Percentiles rank a stretch among this genome's conserved stretches.
Evolutionary conservation across 495 filamentous ascomycete genomes (phyloP).

Genomic region (Wilcoxina mikolae): DNA sequence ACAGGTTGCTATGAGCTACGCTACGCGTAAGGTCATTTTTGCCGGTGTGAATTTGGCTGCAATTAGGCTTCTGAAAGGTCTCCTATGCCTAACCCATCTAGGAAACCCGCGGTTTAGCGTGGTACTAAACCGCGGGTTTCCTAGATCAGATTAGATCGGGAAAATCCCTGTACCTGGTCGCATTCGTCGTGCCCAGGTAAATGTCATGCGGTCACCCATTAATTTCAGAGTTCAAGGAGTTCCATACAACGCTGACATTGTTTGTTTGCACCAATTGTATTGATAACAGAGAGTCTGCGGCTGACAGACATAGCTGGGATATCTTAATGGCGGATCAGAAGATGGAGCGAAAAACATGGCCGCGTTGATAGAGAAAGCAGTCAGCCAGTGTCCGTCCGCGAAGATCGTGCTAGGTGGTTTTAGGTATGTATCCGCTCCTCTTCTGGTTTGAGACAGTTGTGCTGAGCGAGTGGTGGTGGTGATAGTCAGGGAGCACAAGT

Average conservation of each 20-base stretch:
- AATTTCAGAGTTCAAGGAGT: slow-evolving; percentile 44
- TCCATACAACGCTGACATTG: slow-evolving; percentile 23
- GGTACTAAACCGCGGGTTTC: too few species aligned
- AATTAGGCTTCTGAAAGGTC: too few species aligned
- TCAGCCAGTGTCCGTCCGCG: slow-evolving; percentile 42
- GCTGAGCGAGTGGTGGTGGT: not conserved
- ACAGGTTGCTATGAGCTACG: too few species aligned
- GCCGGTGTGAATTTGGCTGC: too few species aligned
- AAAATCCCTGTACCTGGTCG: too few species aligned
- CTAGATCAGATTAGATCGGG: too few species aligned
- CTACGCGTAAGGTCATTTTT: too few species aligned
- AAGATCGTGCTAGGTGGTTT: slow-evolving; percentile 49
- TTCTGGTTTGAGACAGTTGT: slow-evolving; percentile 30
- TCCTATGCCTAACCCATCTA: too few species aligned
- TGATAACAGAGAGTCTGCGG: not conserved
- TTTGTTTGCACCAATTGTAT: not conserved
- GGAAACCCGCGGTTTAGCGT: too few species aligned
- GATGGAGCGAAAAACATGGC: slow-evolving; percentile 38
- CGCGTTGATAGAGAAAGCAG: slow-evolving; percentile 34
- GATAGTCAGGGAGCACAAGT: slow-evolving; percentile 24
- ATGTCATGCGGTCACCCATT: too few species aligned
- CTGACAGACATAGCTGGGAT: slow-evolving; percentile 29
- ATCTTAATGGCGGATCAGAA: slow-evolving; percentile 35
- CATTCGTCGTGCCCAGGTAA: too few species aligned
- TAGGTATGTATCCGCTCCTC: slow-evolving; percentile 36